Percentiles rank a stretch among this genome's conserved stretches.
These are phyloP conservation scores for Rhododendron molle DNA, from an alignment of 148 eudicot genomes.

Conservation along the genomic window DNA sequence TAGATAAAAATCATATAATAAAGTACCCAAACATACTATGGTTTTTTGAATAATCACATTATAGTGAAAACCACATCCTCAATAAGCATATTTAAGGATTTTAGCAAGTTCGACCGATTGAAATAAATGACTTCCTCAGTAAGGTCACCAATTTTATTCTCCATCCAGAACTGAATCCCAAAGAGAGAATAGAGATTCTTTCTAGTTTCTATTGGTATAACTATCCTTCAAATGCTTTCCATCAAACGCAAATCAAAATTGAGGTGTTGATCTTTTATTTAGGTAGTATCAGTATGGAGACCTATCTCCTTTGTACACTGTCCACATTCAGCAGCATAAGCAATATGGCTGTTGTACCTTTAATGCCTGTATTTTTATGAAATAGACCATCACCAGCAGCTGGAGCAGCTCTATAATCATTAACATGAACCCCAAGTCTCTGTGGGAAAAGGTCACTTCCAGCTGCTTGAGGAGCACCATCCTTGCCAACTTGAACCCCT, in stretches of 20 bases:
- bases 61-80: neutral
- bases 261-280: neutral
- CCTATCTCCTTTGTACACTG: constrained; percentile 8
- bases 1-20: neutral
- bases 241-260: neutral
- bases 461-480: constrained; percentile 8
- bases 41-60: neutral
- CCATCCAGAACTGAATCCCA: neutral
- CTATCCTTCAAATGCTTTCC: neutral
- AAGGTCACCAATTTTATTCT: neutral
- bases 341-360: neutral
- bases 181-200: neutral
- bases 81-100: neutral
- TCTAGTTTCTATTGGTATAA: neutral
- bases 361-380: neutral
- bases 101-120: neutral
- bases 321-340: neutral
- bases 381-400: constrained; percentile 6
- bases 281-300: neutral
- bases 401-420: constrained; percentile 17
- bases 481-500: neutral
- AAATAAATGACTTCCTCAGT: neutral
- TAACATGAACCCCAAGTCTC: constrained; percentile 23
- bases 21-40: neutral
- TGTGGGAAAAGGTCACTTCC: constrained; percentile 13